These are phyloP conservation scores for Oxytropis ochrocephala DNA, from an alignment of 306 rosid species.

Conservation along the genomic window DNA sequence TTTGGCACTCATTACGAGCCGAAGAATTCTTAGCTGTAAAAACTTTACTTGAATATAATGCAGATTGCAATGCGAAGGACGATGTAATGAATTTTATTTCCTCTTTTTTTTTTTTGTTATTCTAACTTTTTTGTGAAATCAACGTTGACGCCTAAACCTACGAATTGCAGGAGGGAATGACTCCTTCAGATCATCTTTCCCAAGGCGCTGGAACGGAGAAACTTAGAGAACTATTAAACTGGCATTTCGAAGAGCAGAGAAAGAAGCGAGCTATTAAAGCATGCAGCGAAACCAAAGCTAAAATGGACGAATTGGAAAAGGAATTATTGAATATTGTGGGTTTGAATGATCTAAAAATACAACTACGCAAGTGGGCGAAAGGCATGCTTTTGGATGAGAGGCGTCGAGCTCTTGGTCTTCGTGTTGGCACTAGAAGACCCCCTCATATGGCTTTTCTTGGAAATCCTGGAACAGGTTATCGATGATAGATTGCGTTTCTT, in stretches of 20 bases:
- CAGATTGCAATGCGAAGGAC: slow-evolving; percentile 84
- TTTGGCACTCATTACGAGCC: slow-evolving; percentile 75
- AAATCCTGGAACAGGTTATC: slow-evolving; percentile 88
- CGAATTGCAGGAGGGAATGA: slow-evolving; percentile 83
- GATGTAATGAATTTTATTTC: slow-evolving; percentile 39
- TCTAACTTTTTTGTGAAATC: slow-evolving; percentile 8
- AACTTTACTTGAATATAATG: slow-evolving; percentile 64
- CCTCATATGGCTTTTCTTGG: slow-evolving; percentile 99
- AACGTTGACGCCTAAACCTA: slow-evolving; percentile 12
- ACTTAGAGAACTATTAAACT: slow-evolving; percentile 50
- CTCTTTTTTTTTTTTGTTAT: neutral
- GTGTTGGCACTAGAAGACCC: slow-evolving; percentile 78
- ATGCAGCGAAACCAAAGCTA: slow-evolving; percentile 80
- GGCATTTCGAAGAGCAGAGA: slow-evolving; percentile 74
- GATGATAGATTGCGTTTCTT: neutral
- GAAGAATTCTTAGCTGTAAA: slow-evolving; percentile 71
- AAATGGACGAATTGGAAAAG: slow-evolving; percentile 80
- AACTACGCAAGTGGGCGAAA: slow-evolving; percentile 90
- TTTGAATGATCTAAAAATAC: slow-evolving; percentile 73
- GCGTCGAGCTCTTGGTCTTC: slow-evolving; percentile 88
- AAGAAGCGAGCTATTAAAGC: slow-evolving; percentile 79
- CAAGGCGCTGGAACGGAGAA: slow-evolving; percentile 71
- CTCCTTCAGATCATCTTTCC: slow-evolving; percentile 79
- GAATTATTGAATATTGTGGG: slow-evolving; percentile 84
- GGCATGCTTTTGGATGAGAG: slow-evolving; percentile 99